phyloP scores from a whole-genome alignment of 352 stramenopile genomes.

The Pythium pectinolyticum region DNA sequence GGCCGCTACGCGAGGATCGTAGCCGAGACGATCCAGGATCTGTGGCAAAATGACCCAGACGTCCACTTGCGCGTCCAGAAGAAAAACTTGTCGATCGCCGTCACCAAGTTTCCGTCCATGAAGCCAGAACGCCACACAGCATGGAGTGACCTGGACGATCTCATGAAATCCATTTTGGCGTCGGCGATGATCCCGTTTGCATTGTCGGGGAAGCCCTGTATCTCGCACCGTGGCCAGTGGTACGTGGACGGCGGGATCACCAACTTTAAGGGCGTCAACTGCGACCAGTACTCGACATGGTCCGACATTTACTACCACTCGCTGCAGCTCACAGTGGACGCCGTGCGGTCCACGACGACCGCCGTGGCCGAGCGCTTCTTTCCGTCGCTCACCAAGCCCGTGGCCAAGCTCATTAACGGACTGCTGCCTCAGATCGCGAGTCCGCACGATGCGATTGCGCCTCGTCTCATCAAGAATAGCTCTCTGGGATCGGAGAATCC shows the following conservation, averaged over 20 bases:
- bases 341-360: constrained; percentile 36
- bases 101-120: constrained; percentile 67
- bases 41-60: constrained; percentile 55
- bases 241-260: constrained; percentile 74
- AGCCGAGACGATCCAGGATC: constrained; percentile 44
- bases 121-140: constrained; percentile 48
- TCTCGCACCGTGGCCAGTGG: constrained; percentile 58
- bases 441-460: constrained; percentile 49
- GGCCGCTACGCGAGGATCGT: constrained; percentile 59
- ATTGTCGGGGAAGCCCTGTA: constrained; percentile 58
- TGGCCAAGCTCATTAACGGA: constrained; percentile 46
- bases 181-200: constrained; percentile 70
- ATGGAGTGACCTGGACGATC: constrained; percentile 58
- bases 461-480: constrained; percentile 30
- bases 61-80: constrained; percentile 45
- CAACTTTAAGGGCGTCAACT: constrained; percentile 71
- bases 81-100: constrained; percentile 51
- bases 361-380: constrained; percentile 43
- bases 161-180: constrained; percentile 64
- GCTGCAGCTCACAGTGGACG: constrained; percentile 45
- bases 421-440: constrained; percentile 44
- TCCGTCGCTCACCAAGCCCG: constrained; percentile 44
- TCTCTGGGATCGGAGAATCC: constrained; percentile 15
- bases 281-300: constrained; percentile 60
- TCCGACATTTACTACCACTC: constrained; percentile 56